Evolutionary conservation across 2,329 filamentous ascomycete genomes (phyloP), one percentile per base, ranked within the genome.

Genomic region (Salinomyces thailandicus): DNA sequence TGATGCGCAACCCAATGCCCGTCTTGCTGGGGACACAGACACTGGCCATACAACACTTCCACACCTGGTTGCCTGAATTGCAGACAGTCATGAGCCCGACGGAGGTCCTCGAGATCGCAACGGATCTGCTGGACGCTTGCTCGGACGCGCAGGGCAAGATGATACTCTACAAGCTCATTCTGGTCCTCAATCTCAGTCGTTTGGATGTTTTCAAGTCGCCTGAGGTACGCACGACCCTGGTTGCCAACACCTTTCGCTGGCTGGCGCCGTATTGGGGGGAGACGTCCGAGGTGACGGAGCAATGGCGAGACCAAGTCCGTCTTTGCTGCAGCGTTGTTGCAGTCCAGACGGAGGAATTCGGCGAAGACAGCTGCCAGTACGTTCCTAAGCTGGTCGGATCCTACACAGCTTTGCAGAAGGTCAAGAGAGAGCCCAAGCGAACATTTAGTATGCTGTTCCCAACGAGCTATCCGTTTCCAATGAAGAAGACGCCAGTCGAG

Each of bases 21-120:
- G 79, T 87, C 13, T 67, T 96, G 16, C 83, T 96, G 11, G 91
- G 91, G 20, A 96, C 84, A 45, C 93, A 98, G 62, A 96, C 91
- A 0, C 67, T 98, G 33, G 79, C 93, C 2, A 86, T 96, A 9
- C 91, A 98, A 60, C 85, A 96, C 58, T 93, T 96, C 58, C 89
- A 96, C 55, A 83, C 84, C 0, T 98, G 91, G 91, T 67, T 98
- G n/a, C 89, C 91, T 0, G 89, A 96, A 55, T 74, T 98, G 7
- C 71, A 76, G 0, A 77, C 79, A 2, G 69, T 91, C 24, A 71
- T 96, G 54, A 75, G 73, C 3, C 78, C 80, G 0, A 81, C 86
- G 50, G 89, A 96, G 57, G 89, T 95, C 31, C 67, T 95, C 35
- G 81, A 93, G 51, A 81, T 95, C 45, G 85, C 87, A 27, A 84